These are phyloP conservation scores for Hyaloperonospora brassicae DNA, from an alignment of 352 stramenopile species.

Conservation along the genomic window DNA sequence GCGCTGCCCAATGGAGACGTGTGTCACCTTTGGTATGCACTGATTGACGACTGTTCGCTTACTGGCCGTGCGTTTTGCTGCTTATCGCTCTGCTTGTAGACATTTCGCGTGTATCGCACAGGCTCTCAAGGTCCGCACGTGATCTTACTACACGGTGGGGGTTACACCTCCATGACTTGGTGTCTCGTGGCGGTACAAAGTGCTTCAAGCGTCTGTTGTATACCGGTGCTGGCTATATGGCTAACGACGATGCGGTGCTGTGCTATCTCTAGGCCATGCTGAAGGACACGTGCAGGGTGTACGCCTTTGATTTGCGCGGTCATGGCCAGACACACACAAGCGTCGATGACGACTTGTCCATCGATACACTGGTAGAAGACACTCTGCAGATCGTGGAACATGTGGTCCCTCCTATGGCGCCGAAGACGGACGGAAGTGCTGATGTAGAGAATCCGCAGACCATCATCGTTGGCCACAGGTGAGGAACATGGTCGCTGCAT, in stretches of 20 bases:
- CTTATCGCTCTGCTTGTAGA: slow-evolving; percentile 24
- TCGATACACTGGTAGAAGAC: slow-evolving; percentile 67
- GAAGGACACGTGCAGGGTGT: slow-evolving; percentile 67
- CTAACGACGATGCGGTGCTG: background rate
- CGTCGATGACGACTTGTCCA: slow-evolving; percentile 66
- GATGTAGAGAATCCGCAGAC: slow-evolving; percentile 39
- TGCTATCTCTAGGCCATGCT: slow-evolving; percentile 44
- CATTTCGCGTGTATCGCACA: slow-evolving; percentile 72
- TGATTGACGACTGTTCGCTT: slow-evolving; percentile 1
- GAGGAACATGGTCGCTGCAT: background rate
- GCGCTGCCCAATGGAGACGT: slow-evolving; percentile 58
- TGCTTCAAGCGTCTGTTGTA: background rate
- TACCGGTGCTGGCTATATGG: background rate
- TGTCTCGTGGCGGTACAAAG: slow-evolving; percentile 53
- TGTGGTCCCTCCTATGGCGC: slow-evolving; percentile 32
- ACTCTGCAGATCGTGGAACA: slow-evolving; percentile 45
- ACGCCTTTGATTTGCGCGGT: slow-evolving; percentile 78
- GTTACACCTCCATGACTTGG: slow-evolving; percentile 85
- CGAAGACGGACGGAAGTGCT: slow-evolving; percentile 9
- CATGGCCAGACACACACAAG: slow-evolving; percentile 59
- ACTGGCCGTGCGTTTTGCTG: background rate
- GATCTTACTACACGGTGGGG: slow-evolving; percentile 77
- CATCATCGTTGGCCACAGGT: slow-evolving; percentile 79
- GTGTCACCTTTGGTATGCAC: slow-evolving; percentile 1
- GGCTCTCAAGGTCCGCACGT: slow-evolving; percentile 60